Base-by-base conservation (phyloP, 148 eudicot species). In the Camellia lanceoleosa region DNA sequence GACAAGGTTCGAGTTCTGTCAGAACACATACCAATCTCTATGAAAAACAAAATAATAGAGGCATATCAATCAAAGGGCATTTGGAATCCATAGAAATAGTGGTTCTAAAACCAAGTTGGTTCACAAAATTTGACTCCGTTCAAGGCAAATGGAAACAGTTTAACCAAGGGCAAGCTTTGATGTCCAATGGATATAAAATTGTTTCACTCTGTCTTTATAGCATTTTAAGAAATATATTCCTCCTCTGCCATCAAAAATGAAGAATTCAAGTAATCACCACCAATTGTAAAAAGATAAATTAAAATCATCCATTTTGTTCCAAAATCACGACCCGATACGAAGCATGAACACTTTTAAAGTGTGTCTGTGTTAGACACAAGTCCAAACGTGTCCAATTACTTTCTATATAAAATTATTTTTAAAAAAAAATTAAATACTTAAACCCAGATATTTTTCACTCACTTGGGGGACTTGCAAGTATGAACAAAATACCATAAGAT, bases 1-100 rank as follows among this genome's bases (percentile, higher is more conserved):
- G 82, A 75, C 81, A 78, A 42, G 12, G 18, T 51, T 46, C 5
- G 23, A 83, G 5, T 68, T 38, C 54, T 12, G 14, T 30, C 70
- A 83, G n/a, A 46, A 75, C 58, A 59, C 12, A 60, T 5, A 23
- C 9, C 14, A 11, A 68, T 69, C 42, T 64, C 74, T 15, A 62
- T 16, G 30, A 7, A 5, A 43, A 71, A 23, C 52, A 67, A 54
- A 41, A 67, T 55, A 38, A 19, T 23, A 55, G 44, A n/a, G 10
- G 38, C 14, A 70, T 2, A 70, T 70, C 55, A 70, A 42, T 47
- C 71, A 64, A 14, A 3, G 70, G 30, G 52, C 20, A 46, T 9
- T 47, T 58, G 18, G 4, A 46, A 70, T 18, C 38, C 2, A 47
- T 47, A 44, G 18, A 43, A 69, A 7, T 69, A 44, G 73, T 69